phyloP scores from a whole-genome alignment of 2,329 filamentous ascomycete genomes.

The Lasiodiplodia sp. region DNA sequence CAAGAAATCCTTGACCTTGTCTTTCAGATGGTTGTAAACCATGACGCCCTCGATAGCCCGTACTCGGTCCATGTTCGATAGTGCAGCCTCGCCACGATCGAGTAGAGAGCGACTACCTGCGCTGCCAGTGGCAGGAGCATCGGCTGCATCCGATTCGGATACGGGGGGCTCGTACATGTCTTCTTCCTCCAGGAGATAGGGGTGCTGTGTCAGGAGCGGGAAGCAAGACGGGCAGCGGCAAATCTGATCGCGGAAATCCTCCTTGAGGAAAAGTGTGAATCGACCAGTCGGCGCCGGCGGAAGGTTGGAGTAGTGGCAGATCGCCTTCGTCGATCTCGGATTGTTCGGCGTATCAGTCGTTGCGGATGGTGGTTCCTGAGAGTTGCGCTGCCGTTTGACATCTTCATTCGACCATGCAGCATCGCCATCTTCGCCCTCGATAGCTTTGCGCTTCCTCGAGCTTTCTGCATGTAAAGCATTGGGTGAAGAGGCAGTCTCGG shows the following conservation, averaged over 20 bases:
- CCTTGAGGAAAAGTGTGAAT: slow-evolving; percentile 84
- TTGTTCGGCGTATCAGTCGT: slow-evolving; percentile 44
- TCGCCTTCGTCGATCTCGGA: slow-evolving; percentile 36
- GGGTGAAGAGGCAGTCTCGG: not conserved
- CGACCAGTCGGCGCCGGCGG: slow-evolving; percentile 58
- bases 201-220: slow-evolving; percentile 71
- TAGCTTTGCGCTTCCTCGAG: slow-evolving; percentile 56
- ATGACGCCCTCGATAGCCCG: slow-evolving; percentile 93
- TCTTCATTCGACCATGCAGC: slow-evolving; percentile 3
- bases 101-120: slow-evolving; percentile 82
- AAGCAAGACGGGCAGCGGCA: slow-evolving; percentile 88
- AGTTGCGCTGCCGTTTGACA: slow-evolving; percentile 28
- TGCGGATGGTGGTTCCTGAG: slow-evolving; percentile 15
- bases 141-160: slow-evolving; percentile 65
- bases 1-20: slow-evolving; percentile 94
- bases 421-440: slow-evolving; percentile 37
- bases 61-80: slow-evolving; percentile 91
- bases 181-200: slow-evolving; percentile 91
- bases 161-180: slow-evolving; percentile 92
- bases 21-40: slow-evolving; percentile 96
- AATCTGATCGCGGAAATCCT: slow-evolving; percentile 79
- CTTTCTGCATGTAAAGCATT: slow-evolving; percentile 19
- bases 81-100: slow-evolving; percentile 89
- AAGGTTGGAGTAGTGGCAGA: slow-evolving; percentile 39
- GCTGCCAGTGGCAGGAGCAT: slow-evolving; percentile 56